Conservation (phyloP, 2,329 filamentous ascomycete genomes). For the Ceratocystis cubensis region DNA sequence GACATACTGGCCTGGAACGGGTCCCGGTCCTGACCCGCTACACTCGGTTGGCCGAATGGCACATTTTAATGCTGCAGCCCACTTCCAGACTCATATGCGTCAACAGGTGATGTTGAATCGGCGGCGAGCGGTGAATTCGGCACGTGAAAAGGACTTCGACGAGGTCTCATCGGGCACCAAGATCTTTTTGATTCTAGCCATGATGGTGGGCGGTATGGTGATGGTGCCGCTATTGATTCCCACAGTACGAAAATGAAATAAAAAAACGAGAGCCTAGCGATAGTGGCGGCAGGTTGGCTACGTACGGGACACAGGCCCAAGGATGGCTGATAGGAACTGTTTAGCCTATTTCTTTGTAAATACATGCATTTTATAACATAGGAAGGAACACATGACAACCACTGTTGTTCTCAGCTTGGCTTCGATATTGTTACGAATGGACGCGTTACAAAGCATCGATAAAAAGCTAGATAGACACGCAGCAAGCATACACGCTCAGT, state of each 20-base stretch:
- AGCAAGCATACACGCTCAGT: no score
- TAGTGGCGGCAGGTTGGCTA: background rate
- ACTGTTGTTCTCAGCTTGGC: no score
- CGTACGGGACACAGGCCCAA: background rate
- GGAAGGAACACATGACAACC: background rate
- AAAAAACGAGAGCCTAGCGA: background rate
- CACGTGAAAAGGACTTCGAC: conserved; percentile 3
- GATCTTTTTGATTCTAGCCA: conserved; percentile 13
- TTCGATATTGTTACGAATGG: no score
- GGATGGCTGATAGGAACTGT: background rate
- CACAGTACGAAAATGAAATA: background rate
- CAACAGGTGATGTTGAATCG: conserved; percentile 39
- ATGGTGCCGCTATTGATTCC: conserved; percentile 12
- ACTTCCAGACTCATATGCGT: conserved; percentile 59
- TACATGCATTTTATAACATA: background rate
- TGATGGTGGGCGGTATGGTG: conserved; percentile 15
- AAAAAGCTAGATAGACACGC: background rate
- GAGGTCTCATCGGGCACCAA: background rate
- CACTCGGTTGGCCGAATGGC: conserved; percentile 38
- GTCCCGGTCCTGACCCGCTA: conserved; percentile 42
- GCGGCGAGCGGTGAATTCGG: conserved; percentile 12
- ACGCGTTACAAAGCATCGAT: background rate
- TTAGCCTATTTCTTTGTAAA: background rate
- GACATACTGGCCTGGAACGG: conserved; percentile 35
- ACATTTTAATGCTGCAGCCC: conserved; percentile 65